Evolutionary conservation across 306 rosid species (phyloP), one percentile per base, ranked within the genome.

Genomic region (Canavalia ensiformis): DNA sequence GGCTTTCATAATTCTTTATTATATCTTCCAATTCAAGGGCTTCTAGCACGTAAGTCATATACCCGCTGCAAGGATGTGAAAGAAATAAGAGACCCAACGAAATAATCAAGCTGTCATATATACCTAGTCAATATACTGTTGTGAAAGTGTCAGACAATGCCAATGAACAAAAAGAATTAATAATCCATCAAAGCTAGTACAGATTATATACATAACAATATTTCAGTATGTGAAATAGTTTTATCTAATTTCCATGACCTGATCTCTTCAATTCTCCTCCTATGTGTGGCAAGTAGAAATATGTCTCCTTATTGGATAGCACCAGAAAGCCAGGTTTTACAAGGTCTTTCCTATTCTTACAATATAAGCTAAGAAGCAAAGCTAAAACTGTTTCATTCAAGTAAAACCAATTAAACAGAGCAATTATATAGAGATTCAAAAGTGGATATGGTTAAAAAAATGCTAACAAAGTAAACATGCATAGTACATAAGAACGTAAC

Each of bases 21-120:
- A 94, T 93, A 76, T 95, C 99, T 86, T 95, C 99, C 84, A 95
- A 89, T 86, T 93, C 97, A 88, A 95, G 95, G 83, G 99, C 97
- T 71, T 90, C 93, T 51, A 81, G 60, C 46, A 90, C 92, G 45
- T 89, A 95, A 41, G 94, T 85, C 94, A 90, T 84, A 75, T 95
- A 95, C 86, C 88, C 97, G 72, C 99, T 95, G 94, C 97, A 93
- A 52, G 83, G 7, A 29, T 30, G 77, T 2, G 29, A 68, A 87
- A 84, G 50, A 30, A 83, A 86, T 51, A 72, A 65, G 37, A 51
- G 44, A 63, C 34, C 33, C 57, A 59, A 29, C 37, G 65, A 50
- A 63, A 72, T 52, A 49, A 64, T 58, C 74, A 73, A 34, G 51
- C 58, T 68, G 37, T 33, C 10, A 25, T 49, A 31, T 59, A 65